A percentile compares a stretch with the other conserved stretches of the same genome.
Conservation (phyloP, 805 yeast species). For the Teunomyces stri region DNA sequence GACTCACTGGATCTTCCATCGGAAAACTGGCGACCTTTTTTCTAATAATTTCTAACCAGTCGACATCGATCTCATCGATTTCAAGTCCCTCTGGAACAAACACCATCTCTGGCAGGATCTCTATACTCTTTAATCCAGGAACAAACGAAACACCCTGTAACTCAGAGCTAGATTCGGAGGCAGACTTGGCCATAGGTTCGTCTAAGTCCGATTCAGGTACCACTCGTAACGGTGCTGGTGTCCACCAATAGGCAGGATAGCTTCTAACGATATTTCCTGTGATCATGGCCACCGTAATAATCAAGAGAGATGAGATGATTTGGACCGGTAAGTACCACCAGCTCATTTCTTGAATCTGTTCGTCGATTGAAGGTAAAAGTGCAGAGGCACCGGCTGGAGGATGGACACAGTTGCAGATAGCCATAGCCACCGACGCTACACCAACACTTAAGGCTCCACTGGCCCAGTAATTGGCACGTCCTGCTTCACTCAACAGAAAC, state of each 20-base stretch:
- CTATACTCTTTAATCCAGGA: constrained; percentile 13
- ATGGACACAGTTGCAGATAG: constrained; percentile 54
- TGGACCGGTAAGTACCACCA: constrained; percentile 68
- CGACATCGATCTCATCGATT: constrained; percentile 24
- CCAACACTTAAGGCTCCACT: constrained; percentile 60
- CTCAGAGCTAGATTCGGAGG: neutral
- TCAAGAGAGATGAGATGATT: constrained; percentile 46
- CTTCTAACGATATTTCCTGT: constrained; percentile 51
- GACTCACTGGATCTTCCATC: neutral
- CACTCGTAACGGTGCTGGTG: constrained; percentile 23
- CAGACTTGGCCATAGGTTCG: neutral
- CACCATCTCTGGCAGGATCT: constrained; percentile 15
- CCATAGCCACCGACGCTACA: constrained; percentile 52
- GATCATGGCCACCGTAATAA: constrained; percentile 49
- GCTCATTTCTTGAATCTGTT: constrained; percentile 45
- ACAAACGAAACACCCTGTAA: constrained; percentile 13
- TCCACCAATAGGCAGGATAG: constrained; percentile 66
- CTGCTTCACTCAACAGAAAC: constrained; percentile 44
- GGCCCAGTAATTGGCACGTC: constrained; percentile 51
- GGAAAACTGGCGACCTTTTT: neutral
- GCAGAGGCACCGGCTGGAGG: constrained; percentile 78
- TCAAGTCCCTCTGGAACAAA: constrained; percentile 22
- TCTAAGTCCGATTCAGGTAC: neutral
- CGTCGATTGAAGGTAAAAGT: constrained; percentile 52
- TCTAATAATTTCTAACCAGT: constrained; percentile 20